Conservation (phyloP, 345 rosid species). For the Arabis alpina region DNA sequence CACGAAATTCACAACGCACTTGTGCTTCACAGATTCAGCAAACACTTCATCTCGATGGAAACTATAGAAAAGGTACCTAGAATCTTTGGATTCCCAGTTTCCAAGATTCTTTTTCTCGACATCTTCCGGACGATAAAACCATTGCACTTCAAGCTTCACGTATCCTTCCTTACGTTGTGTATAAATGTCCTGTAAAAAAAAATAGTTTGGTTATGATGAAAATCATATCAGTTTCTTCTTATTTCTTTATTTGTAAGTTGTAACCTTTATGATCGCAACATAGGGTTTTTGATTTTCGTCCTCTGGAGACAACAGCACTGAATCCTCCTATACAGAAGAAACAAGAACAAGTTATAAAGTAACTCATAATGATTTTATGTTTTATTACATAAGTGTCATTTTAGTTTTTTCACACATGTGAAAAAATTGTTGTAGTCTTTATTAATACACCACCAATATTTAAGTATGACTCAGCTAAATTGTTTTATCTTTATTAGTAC, state of each 20-base stretch:
- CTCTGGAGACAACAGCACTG: constrained; percentile 72
- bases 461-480: too few relatives aligned
- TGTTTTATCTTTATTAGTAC: too few relatives aligned
- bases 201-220: constrained; percentile 10
- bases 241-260: background rate
- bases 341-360: background rate
- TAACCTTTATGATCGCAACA: constrained; percentile 91
- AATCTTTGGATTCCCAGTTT: constrained; percentile 63
- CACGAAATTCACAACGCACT: constrained; percentile 79
- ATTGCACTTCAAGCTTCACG: constrained; percentile 72
- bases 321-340: constrained; percentile 62
- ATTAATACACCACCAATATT: too few relatives aligned
- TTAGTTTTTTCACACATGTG: too few relatives aligned
- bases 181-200: constrained; percentile 60
- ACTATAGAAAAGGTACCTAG: constrained; percentile 80
- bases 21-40: constrained; percentile 86
- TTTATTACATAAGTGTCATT: too few relatives aligned
- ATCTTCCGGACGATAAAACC: constrained; percentile 97
- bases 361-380: background rate
- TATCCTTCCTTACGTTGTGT: constrained; percentile 48
- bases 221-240: background rate
- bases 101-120: constrained; percentile 64
- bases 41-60: constrained; percentile 80
- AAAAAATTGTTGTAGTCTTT: too few relatives aligned
- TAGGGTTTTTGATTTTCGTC: constrained; percentile 64